These are phyloP conservation scores for Colletotrichum sp. DNA, from an alignment of 2,329 filamentous ascomycete genomes.

Conservation along the genomic window DNA sequence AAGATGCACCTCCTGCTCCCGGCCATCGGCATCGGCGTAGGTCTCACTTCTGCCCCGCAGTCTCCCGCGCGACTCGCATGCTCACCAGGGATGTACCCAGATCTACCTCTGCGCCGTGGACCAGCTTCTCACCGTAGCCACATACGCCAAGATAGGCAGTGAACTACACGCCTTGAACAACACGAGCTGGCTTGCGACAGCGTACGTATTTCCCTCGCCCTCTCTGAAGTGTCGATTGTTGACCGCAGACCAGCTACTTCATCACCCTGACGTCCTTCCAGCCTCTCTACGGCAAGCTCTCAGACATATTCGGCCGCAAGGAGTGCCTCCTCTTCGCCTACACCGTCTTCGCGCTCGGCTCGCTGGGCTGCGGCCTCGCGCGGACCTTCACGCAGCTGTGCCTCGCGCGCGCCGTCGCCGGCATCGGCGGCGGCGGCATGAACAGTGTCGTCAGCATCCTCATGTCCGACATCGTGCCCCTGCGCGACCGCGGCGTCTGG, in stretches of 20 bases:
- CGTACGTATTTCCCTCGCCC: slow-evolving; percentile 29
- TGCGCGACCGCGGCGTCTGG: slow-evolving; percentile 74
- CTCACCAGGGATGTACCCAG: slow-evolving; percentile 38
- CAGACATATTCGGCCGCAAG: slow-evolving; percentile 75
- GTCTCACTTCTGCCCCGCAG: not conserved
- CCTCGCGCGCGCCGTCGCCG: slow-evolving; percentile 57
- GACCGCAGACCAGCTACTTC: slow-evolving; percentile 58
- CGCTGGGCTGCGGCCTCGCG: slow-evolving; percentile 66
- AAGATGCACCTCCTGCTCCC: slow-evolving; percentile 43
- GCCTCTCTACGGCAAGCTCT: slow-evolving; percentile 74
- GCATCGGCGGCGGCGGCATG: slow-evolving; percentile 74
- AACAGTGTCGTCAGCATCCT: slow-evolving; percentile 72
- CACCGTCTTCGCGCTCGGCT: slow-evolving; percentile 68
- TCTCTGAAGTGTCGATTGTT: not conserved
- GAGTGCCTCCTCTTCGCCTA: slow-evolving; percentile 69
- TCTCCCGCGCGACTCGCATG: not conserved
- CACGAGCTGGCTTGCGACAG: slow-evolving; percentile 74
- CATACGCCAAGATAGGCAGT: slow-evolving; percentile 78
- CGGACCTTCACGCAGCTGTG: slow-evolving; percentile 70
- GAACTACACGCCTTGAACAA: slow-evolving; percentile 76
- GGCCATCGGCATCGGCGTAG: slow-evolving; percentile 42
- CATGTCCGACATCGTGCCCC: slow-evolving; percentile 72
- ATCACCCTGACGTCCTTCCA: slow-evolving; percentile 78
- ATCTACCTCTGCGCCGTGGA: slow-evolving; percentile 76
- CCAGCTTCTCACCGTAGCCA: slow-evolving; percentile 78